These are phyloP conservation scores for Juncus inflexus DNA, from an alignment of 176 grass and related monocot species.

Conservation along the genomic window DNA sequence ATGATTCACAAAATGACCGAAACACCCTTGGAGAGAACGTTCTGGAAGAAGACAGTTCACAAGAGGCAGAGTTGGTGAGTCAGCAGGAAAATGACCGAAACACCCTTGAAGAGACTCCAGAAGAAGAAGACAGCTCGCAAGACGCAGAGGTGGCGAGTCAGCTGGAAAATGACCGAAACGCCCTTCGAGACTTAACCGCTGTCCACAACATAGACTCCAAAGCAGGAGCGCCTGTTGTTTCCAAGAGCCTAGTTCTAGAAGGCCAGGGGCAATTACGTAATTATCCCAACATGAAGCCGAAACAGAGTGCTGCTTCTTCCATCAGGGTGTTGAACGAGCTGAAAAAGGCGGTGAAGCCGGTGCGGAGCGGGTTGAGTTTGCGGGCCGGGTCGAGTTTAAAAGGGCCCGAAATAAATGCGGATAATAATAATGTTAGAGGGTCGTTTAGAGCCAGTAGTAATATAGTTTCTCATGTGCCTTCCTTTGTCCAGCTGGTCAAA, in stretches of 20 bases:
- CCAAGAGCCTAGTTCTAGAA: slow-evolving; percentile 21
- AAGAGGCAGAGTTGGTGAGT: slow-evolving; percentile 8
- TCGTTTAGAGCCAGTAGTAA: slow-evolving; percentile 69
- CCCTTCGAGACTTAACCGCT: slow-evolving; percentile 54
- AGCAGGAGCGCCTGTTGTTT: slow-evolving; percentile 27
- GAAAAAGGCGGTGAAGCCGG: slow-evolving; percentile 34
- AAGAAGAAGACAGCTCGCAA: no score
- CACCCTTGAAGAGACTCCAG: background rate
- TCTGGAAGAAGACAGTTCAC: slow-evolving; percentile 1
- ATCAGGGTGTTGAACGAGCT: slow-evolving; percentile 33
- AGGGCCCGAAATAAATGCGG: slow-evolving; percentile 38
- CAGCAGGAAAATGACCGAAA: slow-evolving; percentile 24
- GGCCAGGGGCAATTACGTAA: slow-evolving; percentile 4
- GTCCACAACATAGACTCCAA: slow-evolving; percentile 35
- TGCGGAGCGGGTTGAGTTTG: slow-evolving; percentile 48
- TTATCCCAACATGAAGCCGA: slow-evolving; percentile 35
- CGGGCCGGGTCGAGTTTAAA: background rate
- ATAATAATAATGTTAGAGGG: slow-evolving; percentile 28
- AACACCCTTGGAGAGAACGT: background rate
- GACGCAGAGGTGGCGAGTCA: slow-evolving; percentile 19
- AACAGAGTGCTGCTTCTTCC: slow-evolving; percentile 40
- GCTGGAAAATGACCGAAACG: slow-evolving; percentile 37
- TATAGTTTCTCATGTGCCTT: slow-evolving; percentile 63
- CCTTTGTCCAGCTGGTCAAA: slow-evolving; percentile 85
- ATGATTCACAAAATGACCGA: background rate